Conservation (phyloP, 129 eudicot species). For the Chrysanthemum lavandulifolium region DNA sequence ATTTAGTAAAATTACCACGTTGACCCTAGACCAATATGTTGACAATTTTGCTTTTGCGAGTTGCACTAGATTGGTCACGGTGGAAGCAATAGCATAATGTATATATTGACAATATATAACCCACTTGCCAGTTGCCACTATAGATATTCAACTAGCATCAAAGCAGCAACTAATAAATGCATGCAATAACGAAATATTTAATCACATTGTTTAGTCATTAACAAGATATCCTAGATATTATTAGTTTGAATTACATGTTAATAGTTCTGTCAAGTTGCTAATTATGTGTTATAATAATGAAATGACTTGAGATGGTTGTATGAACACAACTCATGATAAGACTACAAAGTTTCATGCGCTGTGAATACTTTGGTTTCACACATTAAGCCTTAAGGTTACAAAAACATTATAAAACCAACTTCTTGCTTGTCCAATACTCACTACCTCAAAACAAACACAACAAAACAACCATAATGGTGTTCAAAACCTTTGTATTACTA, state of each 20-base stretch:
- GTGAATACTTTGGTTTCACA: conserved; percentile 6
- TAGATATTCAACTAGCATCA: neutral
- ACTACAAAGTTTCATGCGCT: neutral
- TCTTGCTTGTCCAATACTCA: conserved; percentile 2
- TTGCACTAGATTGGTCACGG: too few relatives aligned
- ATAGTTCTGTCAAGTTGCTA: neutral
- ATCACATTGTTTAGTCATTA: neutral
- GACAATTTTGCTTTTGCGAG: too few relatives aligned
- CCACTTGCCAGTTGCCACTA: too few relatives aligned
- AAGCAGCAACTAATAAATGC: neutral
- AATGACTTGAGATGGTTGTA: too few relatives aligned
- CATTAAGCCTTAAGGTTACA: neutral
- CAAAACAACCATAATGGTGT: too few relatives aligned
- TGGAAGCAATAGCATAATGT: too few relatives aligned
- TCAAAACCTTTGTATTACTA: neutral
- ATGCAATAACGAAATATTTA: neutral
- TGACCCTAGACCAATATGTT: too few relatives aligned
- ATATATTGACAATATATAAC: neutral
- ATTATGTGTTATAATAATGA: too few relatives aligned
- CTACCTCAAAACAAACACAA: neutral
- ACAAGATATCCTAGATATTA: neutral
- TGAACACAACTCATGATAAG: conserved; percentile 5
- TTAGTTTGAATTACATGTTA: neutral
- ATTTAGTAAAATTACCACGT: too few relatives aligned
- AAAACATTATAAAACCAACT: conserved; percentile 21